Conservation (phyloP, 495 filamentous ascomycete species). For the Trichoderma virens region DNA sequence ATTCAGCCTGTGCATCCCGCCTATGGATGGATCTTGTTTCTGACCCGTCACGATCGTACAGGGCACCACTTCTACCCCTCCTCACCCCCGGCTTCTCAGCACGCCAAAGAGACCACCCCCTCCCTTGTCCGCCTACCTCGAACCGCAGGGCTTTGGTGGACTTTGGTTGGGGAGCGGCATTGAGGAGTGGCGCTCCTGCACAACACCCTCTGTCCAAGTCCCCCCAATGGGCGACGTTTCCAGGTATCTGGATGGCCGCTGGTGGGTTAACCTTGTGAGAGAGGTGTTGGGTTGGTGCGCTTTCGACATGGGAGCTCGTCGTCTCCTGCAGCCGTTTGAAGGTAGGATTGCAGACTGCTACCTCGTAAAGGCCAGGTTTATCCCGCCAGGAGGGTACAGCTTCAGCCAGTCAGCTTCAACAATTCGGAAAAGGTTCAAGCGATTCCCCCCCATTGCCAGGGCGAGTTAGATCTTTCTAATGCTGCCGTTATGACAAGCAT, state of each 20-base stretch:
- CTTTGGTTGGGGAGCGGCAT: background rate
- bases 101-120: constrained; percentile 1
- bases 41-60: constrained; percentile 8
- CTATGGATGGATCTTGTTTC: constrained; percentile 7
- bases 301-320: constrained; percentile 1
- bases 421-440: background rate
- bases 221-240: constrained; percentile 3
- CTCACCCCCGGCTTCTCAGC: background rate
- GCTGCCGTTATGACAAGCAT: background rate
- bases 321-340: constrained; percentile 1
- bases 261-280: constrained; percentile 3
- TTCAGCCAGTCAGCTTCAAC: constrained; percentile 1
- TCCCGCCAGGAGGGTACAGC: background rate
- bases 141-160: background rate
- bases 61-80: constrained; percentile 1
- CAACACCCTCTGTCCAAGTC: constrained; percentile 1
- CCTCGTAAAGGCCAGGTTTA: background rate
- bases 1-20: constrained; percentile 6
- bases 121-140: background rate
- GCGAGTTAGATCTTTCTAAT: background rate
- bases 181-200: constrained; percentile 5
- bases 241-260: constrained; percentile 8
- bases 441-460: background rate
- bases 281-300: background rate
- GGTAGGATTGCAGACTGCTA: background rate